A percentile compares a stretch with the other conserved stretches of the same genome.
Conservation (phyloP, 2,329 filamentous ascomycete genomes). For the Diaporthe destruens region DNA sequence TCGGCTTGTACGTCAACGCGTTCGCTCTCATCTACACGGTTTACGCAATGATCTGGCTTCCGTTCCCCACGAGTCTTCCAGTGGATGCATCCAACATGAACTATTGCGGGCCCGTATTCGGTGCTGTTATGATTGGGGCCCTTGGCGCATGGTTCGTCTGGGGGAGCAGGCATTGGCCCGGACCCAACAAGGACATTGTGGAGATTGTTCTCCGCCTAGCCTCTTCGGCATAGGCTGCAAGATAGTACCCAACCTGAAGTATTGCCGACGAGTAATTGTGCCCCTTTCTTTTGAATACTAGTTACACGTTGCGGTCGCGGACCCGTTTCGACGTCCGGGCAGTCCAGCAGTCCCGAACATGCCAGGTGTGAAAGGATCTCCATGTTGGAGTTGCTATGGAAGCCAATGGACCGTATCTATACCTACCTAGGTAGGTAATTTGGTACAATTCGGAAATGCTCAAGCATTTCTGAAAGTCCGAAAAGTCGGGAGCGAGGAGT, state of each 20-base stretch:
- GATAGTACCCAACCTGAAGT: neutral
- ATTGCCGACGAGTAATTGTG: neutral
- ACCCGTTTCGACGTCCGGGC: neutral
- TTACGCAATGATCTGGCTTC: neutral
- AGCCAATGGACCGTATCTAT: neutral
- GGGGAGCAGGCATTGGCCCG: neutral
- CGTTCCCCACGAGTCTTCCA: neutral
- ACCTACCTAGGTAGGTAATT: too few relatives aligned
- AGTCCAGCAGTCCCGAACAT: neutral
- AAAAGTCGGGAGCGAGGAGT: too few relatives aligned
- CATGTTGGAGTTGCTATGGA: neutral
- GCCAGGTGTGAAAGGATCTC: neutral
- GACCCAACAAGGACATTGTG: neutral
- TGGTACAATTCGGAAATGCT: too few relatives aligned
- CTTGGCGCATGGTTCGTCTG: neutral
- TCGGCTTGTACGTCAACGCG: neutral
- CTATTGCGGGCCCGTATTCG: neutral
- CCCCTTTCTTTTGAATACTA: neutral
- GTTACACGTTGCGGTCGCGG: neutral
- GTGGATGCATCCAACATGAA: neutral
- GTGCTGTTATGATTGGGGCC: neutral
- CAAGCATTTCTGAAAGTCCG: too few relatives aligned
- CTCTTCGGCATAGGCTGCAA: neutral
- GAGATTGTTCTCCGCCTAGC: constrained; percentile 7
- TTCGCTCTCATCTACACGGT: neutral